Evolutionary conservation across 306 rosid genomes (phyloP).

Genomic region (Erythrophleum fordii): DNA sequence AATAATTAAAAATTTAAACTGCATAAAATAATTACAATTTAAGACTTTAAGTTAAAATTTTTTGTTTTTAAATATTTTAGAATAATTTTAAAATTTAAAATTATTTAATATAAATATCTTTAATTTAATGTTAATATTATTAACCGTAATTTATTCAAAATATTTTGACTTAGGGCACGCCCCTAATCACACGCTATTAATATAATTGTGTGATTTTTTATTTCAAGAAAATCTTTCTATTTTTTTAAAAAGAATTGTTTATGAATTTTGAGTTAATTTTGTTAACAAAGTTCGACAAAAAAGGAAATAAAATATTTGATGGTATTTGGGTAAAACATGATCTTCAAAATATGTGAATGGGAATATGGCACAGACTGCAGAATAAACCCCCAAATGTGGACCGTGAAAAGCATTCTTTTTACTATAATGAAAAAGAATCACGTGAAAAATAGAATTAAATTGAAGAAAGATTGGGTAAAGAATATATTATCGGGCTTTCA

Average conservation of each 20-base stretch:
- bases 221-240: no score
- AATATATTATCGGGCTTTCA: background rate
- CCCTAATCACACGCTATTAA: background rate
- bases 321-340: constrained; percentile 18
- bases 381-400: background rate
- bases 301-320: background rate
- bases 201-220: no score
- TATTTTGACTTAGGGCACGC: background rate
- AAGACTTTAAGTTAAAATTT: no score
- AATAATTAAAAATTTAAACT: no score
- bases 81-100: no score
- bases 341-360: background rate
- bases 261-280: background rate
- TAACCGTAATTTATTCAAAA: no score
- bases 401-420: background rate
- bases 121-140: no score
- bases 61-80: no score
- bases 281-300: background rate
- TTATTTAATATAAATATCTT: no score
- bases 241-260: no score
- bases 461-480: background rate
- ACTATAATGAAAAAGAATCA: background rate
- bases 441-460: background rate
- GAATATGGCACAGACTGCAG: background rate
- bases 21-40: no score